These are phyloP conservation scores for Orbilia javanica DNA, from an alignment of 2,329 filamentous ascomycete species.

Conservation along the genomic window DNA sequence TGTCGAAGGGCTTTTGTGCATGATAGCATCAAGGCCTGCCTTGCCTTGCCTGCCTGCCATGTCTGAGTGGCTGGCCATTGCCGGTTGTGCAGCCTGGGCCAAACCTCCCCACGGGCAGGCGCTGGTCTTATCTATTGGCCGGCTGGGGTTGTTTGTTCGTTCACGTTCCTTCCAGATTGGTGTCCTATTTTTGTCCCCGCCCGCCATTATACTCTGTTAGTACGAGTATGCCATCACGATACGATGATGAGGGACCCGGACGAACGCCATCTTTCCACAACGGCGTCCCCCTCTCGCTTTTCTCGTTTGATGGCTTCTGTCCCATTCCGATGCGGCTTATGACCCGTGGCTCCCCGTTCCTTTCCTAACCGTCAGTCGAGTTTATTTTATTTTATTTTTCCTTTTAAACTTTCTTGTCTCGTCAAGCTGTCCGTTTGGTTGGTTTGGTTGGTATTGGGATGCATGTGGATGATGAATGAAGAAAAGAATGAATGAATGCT, in stretches of 20 bases:
- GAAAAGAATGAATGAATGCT: too few relatives aligned
- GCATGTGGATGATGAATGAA: neutral
- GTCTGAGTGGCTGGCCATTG: conserved; percentile 11
- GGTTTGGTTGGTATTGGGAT: neutral
- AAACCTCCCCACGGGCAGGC: conserved; percentile 50
- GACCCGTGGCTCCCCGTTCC: conserved; percentile 22
- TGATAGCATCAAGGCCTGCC: conserved; percentile 20
- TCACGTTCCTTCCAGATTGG: conserved; percentile 43
- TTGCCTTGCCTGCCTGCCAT: conserved; percentile 1
- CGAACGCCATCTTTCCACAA: conserved; percentile 5
- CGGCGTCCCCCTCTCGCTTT: neutral
- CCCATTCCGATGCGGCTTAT: conserved; percentile 44
- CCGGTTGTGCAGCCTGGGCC: conserved; percentile 35
- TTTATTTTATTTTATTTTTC: neutral
- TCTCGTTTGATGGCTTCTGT: neutral
- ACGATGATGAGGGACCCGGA: conserved; percentile 11
- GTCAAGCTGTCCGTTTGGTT: neutral
- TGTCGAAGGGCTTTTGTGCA: conserved; percentile 28
- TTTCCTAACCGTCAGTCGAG: conserved; percentile 35
- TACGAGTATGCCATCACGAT: conserved; percentile 24
- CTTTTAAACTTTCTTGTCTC: neutral
- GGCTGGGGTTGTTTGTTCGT: conserved; percentile 24
- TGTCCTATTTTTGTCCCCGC: conserved; percentile 27
- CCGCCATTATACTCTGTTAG: neutral
- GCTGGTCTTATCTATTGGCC: conserved; percentile 57